A percentile compares a stretch with the other conserved stretches of the same genome.
These are phyloP conservation scores for Wickerhamiella brachini DNA, from an alignment of 805 yeast genomes.

Conservation along the genomic window DNA sequence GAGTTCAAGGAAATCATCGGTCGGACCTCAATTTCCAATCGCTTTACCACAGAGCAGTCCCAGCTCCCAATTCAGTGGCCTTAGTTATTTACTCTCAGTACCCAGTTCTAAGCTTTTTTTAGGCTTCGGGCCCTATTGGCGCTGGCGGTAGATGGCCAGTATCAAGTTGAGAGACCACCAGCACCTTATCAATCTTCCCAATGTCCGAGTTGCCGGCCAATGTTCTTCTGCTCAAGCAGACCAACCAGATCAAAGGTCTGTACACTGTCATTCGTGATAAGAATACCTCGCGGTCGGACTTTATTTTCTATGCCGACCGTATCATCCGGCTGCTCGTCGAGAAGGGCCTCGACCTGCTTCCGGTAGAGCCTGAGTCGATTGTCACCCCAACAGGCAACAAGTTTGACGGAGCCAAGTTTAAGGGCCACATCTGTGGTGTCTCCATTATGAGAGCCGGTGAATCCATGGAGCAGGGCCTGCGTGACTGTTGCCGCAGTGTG, in stretches of 20 bases:
- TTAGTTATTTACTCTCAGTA: too few relatives aligned
- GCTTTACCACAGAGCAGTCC: too few relatives aligned
- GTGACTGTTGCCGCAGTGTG: slow-evolving; percentile 95
- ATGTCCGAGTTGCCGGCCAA: background rate
- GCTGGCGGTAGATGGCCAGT: too few relatives aligned
- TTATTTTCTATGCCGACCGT: slow-evolving; percentile 89
- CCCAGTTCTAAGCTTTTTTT: too few relatives aligned
- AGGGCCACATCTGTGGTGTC: slow-evolving; percentile 95
- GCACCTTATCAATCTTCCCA: background rate
- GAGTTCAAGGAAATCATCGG: too few relatives aligned
- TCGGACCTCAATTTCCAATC: too few relatives aligned
- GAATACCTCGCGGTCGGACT: slow-evolving; percentile 73
- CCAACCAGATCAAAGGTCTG: slow-evolving; percentile 77
- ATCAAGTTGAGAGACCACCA: too few relatives aligned
- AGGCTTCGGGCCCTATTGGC: too few relatives aligned
- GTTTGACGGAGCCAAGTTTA: slow-evolving; percentile 65
- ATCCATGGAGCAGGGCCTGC: slow-evolving; percentile 94
- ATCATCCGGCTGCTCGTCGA: slow-evolving; percentile 88
- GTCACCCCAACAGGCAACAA: slow-evolving; percentile 63
- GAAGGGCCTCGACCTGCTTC: slow-evolving; percentile 87
- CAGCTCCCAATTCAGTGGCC: too few relatives aligned
- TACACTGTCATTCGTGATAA: slow-evolving; percentile 83
- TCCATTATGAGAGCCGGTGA: slow-evolving; percentile 98
- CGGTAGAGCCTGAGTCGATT: slow-evolving; percentile 57
- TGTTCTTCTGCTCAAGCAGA: slow-evolving; percentile 64